phyloP scores from a whole-genome alignment of 2,329 filamentous ascomycete species.

The Aspergillus sp. region DNA sequence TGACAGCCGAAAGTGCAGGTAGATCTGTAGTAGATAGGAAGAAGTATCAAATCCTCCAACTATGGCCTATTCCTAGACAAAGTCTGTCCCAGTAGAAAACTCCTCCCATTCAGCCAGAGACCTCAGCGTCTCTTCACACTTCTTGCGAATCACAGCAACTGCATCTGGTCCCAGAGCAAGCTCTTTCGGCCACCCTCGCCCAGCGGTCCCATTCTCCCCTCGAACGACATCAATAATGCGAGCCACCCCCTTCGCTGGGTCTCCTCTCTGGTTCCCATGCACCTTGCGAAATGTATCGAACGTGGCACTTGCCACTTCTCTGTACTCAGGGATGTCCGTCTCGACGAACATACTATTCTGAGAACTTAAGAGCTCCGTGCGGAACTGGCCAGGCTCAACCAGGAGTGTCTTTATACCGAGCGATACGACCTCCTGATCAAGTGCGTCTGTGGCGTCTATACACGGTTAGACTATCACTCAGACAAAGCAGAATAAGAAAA shows the following conservation, averaged over 20 bases:
- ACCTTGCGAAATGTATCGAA: slow-evolving; percentile 20
- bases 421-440: slow-evolving; percentile 30
- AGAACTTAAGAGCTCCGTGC: slow-evolving; percentile 29
- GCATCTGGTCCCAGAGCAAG: slow-evolving; percentile 32
- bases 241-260: slow-evolving; percentile 30
- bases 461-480: neutral
- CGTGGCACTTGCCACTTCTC: slow-evolving; percentile 22
- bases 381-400: slow-evolving; percentile 40
- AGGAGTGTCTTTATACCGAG: slow-evolving; percentile 36
- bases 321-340: slow-evolving; percentile 21
- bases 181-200: slow-evolving; percentile 22
- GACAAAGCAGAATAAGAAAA: neutral
- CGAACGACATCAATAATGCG: slow-evolving; percentile 33
- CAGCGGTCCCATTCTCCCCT: slow-evolving; percentile 23
- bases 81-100: slow-evolving; percentile 7
- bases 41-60: neutral
- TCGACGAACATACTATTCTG: slow-evolving; percentile 9
- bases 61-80: neutral
- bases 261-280: slow-evolving; percentile 27
- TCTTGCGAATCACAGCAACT: slow-evolving; percentile 5
- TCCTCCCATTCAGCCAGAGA: slow-evolving; percentile 12
- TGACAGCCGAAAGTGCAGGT: too few relatives aligned
- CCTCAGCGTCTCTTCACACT: slow-evolving; percentile 4
- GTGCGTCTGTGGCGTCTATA: slow-evolving; percentile 11
- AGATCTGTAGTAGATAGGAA: too few relatives aligned